Base-by-base conservation (phyloP, 805 yeast species). In the Ogataea methanolica region DNA sequence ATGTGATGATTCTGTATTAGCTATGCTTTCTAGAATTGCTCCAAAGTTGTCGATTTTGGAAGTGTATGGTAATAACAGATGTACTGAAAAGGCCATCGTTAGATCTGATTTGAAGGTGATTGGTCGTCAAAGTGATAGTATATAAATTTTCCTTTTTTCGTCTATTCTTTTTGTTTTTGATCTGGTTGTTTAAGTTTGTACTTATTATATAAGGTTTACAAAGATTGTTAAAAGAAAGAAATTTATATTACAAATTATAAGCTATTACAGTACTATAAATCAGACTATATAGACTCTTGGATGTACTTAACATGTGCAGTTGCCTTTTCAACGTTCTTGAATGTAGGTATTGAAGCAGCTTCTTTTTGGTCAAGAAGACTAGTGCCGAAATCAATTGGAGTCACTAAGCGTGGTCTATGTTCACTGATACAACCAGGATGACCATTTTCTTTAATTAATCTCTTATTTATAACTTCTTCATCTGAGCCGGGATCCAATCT, bases 21-120 rank as follows among this genome's bases (percentile, higher is more conserved):
- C 76, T 23, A 58, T 75, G 29, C 55, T 89, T 19, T 75, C 85
- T 3, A 66, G 74, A 26, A 73, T 76, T 11, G 87, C 94, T 52
- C 76, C 82, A 0, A 78, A 78, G 41, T 66, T 92, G 47, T 73
- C 75, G 41, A 72, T 86, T 15, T 61, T 92, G 46, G 95, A 88
- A 57, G 91, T 88, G 15, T 89, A 83, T 62, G 97, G 97, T 1
- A 73, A 85, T 59, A 87, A 85, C 60, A 70, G 80, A 56, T 79
- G 89, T 49, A 79, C 90, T 1, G 67, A 73, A 8, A 70, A 71
- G 23, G 84, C 87, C 1, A 65, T 63, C 4, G 63, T 76, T 1
- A 69, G 84, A 46, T 68, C 70, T 5, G 85, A 81, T 14, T 62
- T 88, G 36, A 75, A 78, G 46, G 70, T 88, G 6, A 80, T 87